phyloP scores from a whole-genome alignment of 495 filamentous ascomycete genomes.

The Copromyces sp. region DNA sequence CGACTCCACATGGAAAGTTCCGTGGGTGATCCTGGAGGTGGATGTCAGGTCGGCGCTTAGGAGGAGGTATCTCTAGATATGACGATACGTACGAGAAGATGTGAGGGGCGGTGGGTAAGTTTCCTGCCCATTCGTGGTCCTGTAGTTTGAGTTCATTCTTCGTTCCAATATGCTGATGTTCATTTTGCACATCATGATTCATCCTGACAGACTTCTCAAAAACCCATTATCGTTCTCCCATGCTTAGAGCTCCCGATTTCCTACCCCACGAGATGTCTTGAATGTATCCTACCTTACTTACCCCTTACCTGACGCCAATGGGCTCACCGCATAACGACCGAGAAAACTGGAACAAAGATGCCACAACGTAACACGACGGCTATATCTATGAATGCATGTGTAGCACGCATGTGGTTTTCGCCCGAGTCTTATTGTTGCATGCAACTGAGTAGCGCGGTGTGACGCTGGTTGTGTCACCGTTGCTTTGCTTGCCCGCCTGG shows the following conservation, averaged over 20 bases:
- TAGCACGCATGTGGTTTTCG: not conserved
- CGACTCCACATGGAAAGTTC: not conserved
- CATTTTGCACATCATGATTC: too few relatives aligned
- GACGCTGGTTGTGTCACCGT: not conserved
- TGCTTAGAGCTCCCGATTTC: not conserved
- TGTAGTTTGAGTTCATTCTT: not conserved
- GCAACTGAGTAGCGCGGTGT: not conserved
- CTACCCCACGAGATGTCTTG: not conserved
- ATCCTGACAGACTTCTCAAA: too few relatives aligned
- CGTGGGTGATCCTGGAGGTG: not conserved
- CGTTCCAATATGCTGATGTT: too few relatives aligned
- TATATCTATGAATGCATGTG: not conserved
- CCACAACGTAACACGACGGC: not conserved
- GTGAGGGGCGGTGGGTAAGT: not conserved
- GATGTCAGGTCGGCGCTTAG: not conserved
- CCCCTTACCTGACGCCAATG: not conserved
- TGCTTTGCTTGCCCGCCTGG: not conserved
- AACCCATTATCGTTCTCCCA: too few relatives aligned
- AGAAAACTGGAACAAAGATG: not conserved
- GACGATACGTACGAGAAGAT: not conserved
- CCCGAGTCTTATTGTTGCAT: not conserved
- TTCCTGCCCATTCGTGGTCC: not conserved
- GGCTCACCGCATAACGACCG: not conserved
- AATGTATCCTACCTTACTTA: not conserved
- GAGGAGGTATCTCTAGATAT: too few relatives aligned